Base-by-base conservation (phyloP, 2,329 filamentous ascomycete species). In the Sclerotinia minor region DNA sequence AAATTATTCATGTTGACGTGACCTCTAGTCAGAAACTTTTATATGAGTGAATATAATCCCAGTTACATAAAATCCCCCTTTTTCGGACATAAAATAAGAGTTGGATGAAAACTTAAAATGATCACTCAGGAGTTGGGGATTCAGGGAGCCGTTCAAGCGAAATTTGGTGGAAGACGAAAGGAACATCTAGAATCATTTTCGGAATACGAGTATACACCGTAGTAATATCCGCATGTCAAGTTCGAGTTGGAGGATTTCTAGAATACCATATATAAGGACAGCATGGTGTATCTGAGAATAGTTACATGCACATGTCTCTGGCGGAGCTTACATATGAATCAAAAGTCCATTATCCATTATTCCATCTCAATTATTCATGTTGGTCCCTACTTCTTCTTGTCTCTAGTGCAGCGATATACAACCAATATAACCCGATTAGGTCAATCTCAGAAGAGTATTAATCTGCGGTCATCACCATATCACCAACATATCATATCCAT, bases 91-190 rank as follows among this genome's bases (percentile, higher is more conserved):
- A 21, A 17, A 24, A 45, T 45, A 17, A 17, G 11, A 58, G 55
- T 26, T 13, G n/a, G 19, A 29, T 6, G n/a, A 58, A 55, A n/a
- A n/a, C 21, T n/a, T 32, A 11, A 55, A 13, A 32, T 5, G 19
- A 45, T 47, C n/a, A 47, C 41, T 32, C 44, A 24, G 11, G 57
- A 29, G 29, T 60, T 17, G 11, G 24, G 26, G 41, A 26, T 59
- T 47, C 24, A 45, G 44, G 41, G 26, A 60, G 44, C 8, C 21
- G 35, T 35, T n/a, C 58, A 61, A 61, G 58, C 58, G 58, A 50
- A 38, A 50, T 61, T 61, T 61, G 58, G 50, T 38, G 58, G 29
- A 13, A 32, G 58, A 49, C 24, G 26, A 11, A 49, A 49, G n/a
- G 44, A 19, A 49, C 29, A 49, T 60, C 44, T 60, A 35, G 58